Evolutionary conservation across 129 eudicot genomes (phyloP), one percentile per base, ranked within the genome.

Genomic region (Flaveria linearis): DNA sequence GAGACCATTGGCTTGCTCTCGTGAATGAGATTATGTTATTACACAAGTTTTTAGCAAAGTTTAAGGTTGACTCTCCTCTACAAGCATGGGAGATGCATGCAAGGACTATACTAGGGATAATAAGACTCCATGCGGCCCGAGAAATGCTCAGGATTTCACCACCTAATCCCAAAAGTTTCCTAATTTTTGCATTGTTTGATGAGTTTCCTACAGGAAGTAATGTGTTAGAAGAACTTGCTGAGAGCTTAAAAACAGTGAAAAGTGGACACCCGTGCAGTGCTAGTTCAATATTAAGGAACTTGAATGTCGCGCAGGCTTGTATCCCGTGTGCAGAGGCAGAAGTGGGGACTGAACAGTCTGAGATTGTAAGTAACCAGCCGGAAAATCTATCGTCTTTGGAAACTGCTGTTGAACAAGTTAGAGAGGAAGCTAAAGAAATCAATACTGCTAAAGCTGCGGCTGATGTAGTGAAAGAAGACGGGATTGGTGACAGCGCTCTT

Each of bases 1-100:
- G 98, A 1, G 98, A 93, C 77, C 97, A 90, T 69, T 93, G 98
- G 98, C 96, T 90, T 49, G 90, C 96, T 17, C 90, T 93, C 14
- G 82, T 89, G 78, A 86, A 85, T 61, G 98, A 93, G 60, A 75
- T 93, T 18, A 78, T 86, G 64, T 55, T 90, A 33, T 52, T 93
- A 10, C 98, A 93, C 71, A 83, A 72, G 45, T 90, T 93, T 65
- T 72, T 93, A 14, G 69, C 68, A 5, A 85, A 90, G 68, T 85
- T 73, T 66, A 84, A 85, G 46, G 82, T 88, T 39, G 84, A 82
- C 56, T 84, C 90, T 4, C 80, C 83, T 20, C 20, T 75, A 63
- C 84, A 90, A 83, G 82, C 46, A 57, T 90, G 98, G 98, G 98
- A 93, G 79, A 83, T 90, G 89, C 96, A 93, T 41, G 86, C 98